Evolutionary conservation across 2,329 filamentous ascomycete species (phyloP), one percentile per base, ranked within the genome.

Genomic region (Botryosphaeria dothidea): DNA sequence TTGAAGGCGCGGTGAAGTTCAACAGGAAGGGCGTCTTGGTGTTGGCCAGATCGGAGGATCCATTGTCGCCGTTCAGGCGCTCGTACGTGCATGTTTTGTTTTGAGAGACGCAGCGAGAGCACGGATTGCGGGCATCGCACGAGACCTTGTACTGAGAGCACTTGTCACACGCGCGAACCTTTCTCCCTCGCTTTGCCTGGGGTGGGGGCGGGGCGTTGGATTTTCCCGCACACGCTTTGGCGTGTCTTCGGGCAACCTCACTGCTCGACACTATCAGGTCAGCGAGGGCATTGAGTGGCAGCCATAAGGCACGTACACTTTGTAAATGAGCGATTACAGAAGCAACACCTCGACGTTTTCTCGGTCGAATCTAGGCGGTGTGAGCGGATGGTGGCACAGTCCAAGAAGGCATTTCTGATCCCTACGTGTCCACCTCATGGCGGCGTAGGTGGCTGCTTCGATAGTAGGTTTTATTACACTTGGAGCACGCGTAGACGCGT

Each of bases 91-190:
- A 66, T n/a, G 25, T 1, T 38, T 36, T 65, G 48, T 27, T 45
- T 41, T 49, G 45, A 4, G 65, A 46, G 3, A 25, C 31, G 62
- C 65, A 66, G 48, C 65, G 65, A 13, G 36, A 56, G 38, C 65
- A 66, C 9, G 65, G 65, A 7, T 17, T 56, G n/a, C 23, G 60
- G 3, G 54, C 54, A 48, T 66, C 65, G 38, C 65, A 65, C 29
- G 62, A 65, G 8, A 65, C 25, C 41, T 65, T 66, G 27, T 57
- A 43, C 19, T 51, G 46, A n/a, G 65, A 66, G 29, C 65, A 66
- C 48, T n/a, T 56, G 23, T 65, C 62, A 41, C 65, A 66, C 23
- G 65, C 62, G 19, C 46, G 51, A 2, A 36, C 38, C 23, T 66
- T 66, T 31, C 48, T 61, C 3, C 65, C 65, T 9, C 65, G 62